phyloP scores from a whole-genome alignment of 2,329 filamentous ascomycete species.

The Aotearoamyces nothofagi region DNA sequence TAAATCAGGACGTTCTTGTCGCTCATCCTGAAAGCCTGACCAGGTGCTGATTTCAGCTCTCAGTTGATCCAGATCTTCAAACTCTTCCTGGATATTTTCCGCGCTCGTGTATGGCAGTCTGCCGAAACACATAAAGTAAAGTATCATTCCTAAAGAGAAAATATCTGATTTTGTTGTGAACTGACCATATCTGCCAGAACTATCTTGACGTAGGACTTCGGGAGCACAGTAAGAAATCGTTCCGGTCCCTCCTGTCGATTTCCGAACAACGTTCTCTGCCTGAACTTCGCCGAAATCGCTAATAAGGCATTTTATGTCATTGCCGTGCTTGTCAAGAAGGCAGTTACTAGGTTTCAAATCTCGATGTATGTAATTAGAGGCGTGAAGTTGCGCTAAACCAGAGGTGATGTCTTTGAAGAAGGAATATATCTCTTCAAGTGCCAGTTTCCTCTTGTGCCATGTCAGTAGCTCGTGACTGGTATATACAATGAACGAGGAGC shows the following conservation, averaged over 20 bases:
- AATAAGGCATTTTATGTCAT: slow-evolving; percentile 65
- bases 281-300: slow-evolving; percentile 98
- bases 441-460: slow-evolving; percentile 24
- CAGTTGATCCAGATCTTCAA: slow-evolving; percentile 76
- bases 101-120: slow-evolving; percentile 73
- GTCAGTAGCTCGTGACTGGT: slow-evolving; percentile 6
- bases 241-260: slow-evolving; percentile 83
- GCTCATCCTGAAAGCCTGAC: slow-evolving; percentile 72
- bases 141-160: slow-evolving; percentile 96
- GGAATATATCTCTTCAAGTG: slow-evolving; percentile 89
- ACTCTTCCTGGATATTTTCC: slow-evolving; percentile 76
- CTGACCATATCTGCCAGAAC: slow-evolving; percentile 64
- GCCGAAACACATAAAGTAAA: slow-evolving; percentile 96
- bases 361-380: slow-evolving; percentile 85
- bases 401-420: slow-evolving; percentile 93
- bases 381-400: slow-evolving; percentile 78
- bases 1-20: slow-evolving; percentile 62
- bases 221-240: slow-evolving; percentile 97
- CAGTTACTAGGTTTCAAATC: slow-evolving; percentile 96
- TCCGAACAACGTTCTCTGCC: slow-evolving; percentile 62
- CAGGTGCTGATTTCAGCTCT: slow-evolving; percentile 76
- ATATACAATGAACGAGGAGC: too few relatives aligned
- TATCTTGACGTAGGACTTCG: slow-evolving; percentile 64
- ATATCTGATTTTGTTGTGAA: slow-evolving; percentile 96
- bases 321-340: slow-evolving; percentile 61